Conservation (phyloP, 345 rosid species). For the Eutrema heterophyllum region DNA sequence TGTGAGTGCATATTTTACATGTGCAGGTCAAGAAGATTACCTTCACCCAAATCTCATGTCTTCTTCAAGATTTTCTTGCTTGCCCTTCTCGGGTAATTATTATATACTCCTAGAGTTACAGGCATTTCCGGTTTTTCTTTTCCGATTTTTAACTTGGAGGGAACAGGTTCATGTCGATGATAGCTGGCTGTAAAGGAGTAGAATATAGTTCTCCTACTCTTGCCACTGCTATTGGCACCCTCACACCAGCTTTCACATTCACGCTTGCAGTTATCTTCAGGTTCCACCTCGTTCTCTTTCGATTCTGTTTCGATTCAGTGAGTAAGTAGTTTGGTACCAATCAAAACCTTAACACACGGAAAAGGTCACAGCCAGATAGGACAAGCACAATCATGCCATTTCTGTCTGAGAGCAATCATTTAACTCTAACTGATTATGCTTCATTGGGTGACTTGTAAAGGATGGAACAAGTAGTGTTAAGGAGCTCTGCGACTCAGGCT, state of each 20-base stretch:
- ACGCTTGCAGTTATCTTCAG: slow-evolving; percentile 29
- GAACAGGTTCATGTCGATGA: slow-evolving; percentile 8
- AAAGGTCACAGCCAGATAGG: neutral
- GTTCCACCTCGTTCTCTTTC: neutral
- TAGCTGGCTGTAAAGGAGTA: slow-evolving; percentile 23
- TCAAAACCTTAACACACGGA: too few relatives aligned
- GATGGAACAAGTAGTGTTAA: slow-evolving; percentile 24
- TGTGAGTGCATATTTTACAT: neutral
- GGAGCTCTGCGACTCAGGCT: slow-evolving; percentile 26
- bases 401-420: neutral
- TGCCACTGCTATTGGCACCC: slow-evolving; percentile 27
- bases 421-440: neutral
- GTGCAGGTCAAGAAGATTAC: slow-evolving; percentile 24
- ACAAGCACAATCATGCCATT: too few relatives aligned
- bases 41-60: slow-evolving; percentile 10
- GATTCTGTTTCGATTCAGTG: neutral
- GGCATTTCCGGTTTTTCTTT: neutral
- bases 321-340: too few relatives aligned
- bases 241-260: slow-evolving; percentile 27
- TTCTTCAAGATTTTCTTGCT: slow-evolving; percentile 26
- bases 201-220: slow-evolving; percentile 31
- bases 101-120: neutral
- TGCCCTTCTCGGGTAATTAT: slow-evolving; percentile 24
- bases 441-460: neutral
- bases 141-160: neutral